These are phyloP conservation scores for Vanrija humicola DNA, from an alignment of 1,284 basidiomycete species.

Conservation along the genomic window DNA sequence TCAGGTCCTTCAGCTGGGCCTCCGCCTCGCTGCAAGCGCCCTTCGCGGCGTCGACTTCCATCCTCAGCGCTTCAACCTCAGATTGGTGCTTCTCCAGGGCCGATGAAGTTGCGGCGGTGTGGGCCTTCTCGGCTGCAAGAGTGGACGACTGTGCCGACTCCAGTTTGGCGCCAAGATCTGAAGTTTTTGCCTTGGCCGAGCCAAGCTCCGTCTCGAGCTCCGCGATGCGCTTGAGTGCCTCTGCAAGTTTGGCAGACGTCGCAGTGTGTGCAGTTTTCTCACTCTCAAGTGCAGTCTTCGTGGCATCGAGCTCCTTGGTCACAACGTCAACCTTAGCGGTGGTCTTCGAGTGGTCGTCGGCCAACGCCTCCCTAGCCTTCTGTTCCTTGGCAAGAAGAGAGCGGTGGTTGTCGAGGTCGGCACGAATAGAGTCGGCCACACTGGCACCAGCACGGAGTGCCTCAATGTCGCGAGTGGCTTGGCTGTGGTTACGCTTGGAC, in stretches of 20 bases:
- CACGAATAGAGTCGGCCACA: constrained; percentile 9
- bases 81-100: constrained; percentile 1
- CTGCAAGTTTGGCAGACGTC: constrained; percentile 1
- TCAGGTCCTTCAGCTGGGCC: neutral
- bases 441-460: constrained; percentile 19
- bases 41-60: constrained; percentile 4
- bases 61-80: constrained; percentile 5
- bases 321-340: constrained; percentile 5
- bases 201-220: constrained; percentile 10
- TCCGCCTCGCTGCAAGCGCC: neutral
- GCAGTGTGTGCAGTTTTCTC: constrained; percentile 1
- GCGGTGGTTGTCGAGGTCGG: constrained; percentile 10
- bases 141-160: no score
- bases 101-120: neutral
- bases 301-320: constrained; percentile 4
- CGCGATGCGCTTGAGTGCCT: constrained; percentile 1
- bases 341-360: constrained; percentile 1
- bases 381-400: neutral
- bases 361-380: neutral
- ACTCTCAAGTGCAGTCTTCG: neutral
- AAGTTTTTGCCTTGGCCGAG: no score
- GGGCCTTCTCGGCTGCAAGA: neutral
- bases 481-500: neutral
- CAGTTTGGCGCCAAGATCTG: no score
- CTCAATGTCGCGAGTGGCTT: constrained; percentile 12